A percentile compares a stretch with the other conserved stretches of the same genome.
Conservation (phyloP, 177 flowering plant genomes). For the Tripterygium wilfordii region DNA sequence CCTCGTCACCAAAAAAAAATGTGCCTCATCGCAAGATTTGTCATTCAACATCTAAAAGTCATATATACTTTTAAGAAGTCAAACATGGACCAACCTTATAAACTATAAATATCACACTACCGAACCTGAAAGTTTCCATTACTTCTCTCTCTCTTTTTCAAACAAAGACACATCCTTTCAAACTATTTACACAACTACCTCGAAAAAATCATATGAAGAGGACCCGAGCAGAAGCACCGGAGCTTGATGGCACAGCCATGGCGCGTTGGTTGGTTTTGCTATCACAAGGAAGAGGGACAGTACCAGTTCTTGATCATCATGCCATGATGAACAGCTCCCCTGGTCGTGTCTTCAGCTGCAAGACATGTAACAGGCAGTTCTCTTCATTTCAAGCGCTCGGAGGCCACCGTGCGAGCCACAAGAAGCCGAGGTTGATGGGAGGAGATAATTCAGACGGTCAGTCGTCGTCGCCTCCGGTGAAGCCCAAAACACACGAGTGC, state of each 20-base stretch:
- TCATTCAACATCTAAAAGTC: too few relatives aligned
- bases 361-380: slow-evolving; percentile 72
- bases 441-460: slow-evolving; percentile 3
- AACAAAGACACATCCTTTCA: background rate
- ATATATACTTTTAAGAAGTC: background rate
- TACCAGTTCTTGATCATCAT: background rate
- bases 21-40: too few relatives aligned
- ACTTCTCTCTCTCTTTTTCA: background rate
- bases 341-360: slow-evolving; percentile 67
- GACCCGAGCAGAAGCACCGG: slow-evolving; percentile 17
- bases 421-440: slow-evolving; percentile 42
- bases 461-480: slow-evolving; percentile 22
- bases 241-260: slow-evolving; percentile 31
- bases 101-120: background rate
- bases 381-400: slow-evolving; percentile 87
- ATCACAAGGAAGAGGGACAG: slow-evolving; percentile 17
- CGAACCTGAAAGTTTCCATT: background rate
- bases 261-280: slow-evolving; percentile 51
- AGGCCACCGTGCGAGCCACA: slow-evolving; percentile 91
- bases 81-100: slow-evolving; percentile 9
- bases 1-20: too few relatives aligned
- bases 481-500: slow-evolving; percentile 71
- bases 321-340: background rate
- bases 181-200: too few relatives aligned
- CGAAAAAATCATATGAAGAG: slow-evolving; percentile 40